Percentiles rank a stretch among this genome's conserved stretches.
Conservation (phyloP, 2,329 filamentous ascomycete species). For the Aspergillus ustus region DNA sequence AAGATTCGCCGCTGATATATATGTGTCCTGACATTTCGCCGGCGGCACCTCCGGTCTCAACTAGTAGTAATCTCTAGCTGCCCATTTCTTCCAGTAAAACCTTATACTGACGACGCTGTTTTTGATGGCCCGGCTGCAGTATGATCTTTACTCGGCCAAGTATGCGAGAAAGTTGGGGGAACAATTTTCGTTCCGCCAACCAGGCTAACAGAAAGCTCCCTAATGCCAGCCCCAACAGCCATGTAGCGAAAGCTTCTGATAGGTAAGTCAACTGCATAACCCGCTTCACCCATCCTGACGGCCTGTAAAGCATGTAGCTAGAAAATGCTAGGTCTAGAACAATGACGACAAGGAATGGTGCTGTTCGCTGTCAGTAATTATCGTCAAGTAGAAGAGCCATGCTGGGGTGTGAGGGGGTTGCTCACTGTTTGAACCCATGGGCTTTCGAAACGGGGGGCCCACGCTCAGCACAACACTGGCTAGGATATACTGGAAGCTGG, state of each 20-base stretch:
- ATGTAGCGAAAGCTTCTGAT: slow-evolving; percentile 71
- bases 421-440: slow-evolving; percentile 78
- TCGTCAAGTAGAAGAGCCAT: slow-evolving; percentile 5
- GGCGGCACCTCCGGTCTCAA: not conserved
- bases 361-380: slow-evolving; percentile 47
- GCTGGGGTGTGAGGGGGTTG: slow-evolving; percentile 20
- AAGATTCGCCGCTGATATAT: not conserved
- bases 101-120: slow-evolving; percentile 89
- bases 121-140: slow-evolving; percentile 63
- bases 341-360: slow-evolving; percentile 83
- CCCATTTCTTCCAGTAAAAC: slow-evolving; percentile 71
- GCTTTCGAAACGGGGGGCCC: slow-evolving; percentile 86
- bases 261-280: slow-evolving; percentile 88
- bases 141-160: slow-evolving; percentile 66
- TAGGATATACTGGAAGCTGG: slow-evolving; percentile 93
- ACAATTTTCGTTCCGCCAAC: slow-evolving; percentile 71
- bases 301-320: slow-evolving; percentile 78
- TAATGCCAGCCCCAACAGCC: slow-evolving; percentile 71
- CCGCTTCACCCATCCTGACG: slow-evolving; percentile 68
- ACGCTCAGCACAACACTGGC: slow-evolving; percentile 87
- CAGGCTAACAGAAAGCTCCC: slow-evolving; percentile 72
- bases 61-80: slow-evolving; percentile 14
- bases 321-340: slow-evolving; percentile 68
- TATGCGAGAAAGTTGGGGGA: slow-evolving; percentile 69
- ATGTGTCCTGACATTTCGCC: not conserved